Evolutionary conservation across 2,329 filamentous ascomycete species (phyloP).

Genomic region (Hypoxylon sp.): DNA sequence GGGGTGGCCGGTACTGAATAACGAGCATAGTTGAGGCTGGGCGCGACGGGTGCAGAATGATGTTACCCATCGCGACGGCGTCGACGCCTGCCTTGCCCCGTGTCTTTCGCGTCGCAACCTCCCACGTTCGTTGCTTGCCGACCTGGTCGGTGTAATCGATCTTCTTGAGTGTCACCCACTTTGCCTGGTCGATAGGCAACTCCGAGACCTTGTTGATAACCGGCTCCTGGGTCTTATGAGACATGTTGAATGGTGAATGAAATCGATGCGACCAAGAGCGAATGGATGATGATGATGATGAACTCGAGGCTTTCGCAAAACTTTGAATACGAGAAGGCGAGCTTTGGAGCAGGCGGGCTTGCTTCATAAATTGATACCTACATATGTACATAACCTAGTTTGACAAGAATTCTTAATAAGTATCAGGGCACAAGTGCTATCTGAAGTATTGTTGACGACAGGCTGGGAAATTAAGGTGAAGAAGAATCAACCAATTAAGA

Average conservation of each 20-base stretch:
- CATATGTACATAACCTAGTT: too few species aligned
- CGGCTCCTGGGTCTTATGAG: slow-evolving; percentile 61
- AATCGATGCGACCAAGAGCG: background rate
- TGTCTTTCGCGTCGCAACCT: slow-evolving; percentile 71
- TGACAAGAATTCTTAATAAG: background rate
- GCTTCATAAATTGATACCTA: slow-evolving; percentile 15
- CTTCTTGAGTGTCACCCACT: slow-evolving; percentile 70
- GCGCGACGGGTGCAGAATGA: slow-evolving; percentile 65
- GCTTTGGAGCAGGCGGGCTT: background rate
- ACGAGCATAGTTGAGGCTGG: slow-evolving; percentile 64
- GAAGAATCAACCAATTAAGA: slow-evolving; percentile 1
- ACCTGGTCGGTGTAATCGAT: slow-evolving; percentile 71
- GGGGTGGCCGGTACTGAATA: slow-evolving; percentile 67
- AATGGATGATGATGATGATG: background rate
- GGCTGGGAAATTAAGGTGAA: background rate
- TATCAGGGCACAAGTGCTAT: too few species aligned
- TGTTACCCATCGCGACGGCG: slow-evolving; percentile 73
- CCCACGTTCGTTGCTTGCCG: slow-evolving; percentile 70
- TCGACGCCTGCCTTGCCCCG: slow-evolving; percentile 69
- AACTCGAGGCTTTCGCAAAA: background rate
- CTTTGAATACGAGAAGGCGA: background rate
- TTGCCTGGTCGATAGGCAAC: slow-evolving; percentile 65
- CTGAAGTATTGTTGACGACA: background rate
- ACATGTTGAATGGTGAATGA: slow-evolving; percentile 52
- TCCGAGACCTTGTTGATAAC: slow-evolving; percentile 63